A percentile compares a stretch with the other conserved stretches of the same genome.
phyloP scores from a whole-genome alignment of 2,329 filamentous ascomycete genomes.

The Ascocoryne sarcoides region DNA sequence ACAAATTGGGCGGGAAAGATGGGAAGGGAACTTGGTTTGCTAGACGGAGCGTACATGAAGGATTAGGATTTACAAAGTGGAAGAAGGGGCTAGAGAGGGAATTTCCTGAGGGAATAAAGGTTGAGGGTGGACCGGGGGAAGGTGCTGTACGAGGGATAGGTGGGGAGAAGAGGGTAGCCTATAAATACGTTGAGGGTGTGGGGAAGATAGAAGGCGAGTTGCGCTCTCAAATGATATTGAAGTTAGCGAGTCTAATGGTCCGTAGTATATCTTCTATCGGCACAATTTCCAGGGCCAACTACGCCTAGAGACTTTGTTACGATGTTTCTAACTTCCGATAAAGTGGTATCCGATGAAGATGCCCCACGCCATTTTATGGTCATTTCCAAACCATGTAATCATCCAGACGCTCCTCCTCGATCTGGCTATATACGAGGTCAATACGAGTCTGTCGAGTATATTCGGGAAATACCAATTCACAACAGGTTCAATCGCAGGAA shows the following conservation, averaged over 20 bases:
- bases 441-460: constrained; percentile 88
- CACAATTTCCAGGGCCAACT: constrained; percentile 83
- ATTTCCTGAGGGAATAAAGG: constrained; percentile 68
- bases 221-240: not conserved
- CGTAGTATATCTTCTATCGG: constrained; percentile 70
- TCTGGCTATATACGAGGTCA: constrained; percentile 71
- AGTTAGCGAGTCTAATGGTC: not conserved
- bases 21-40: constrained; percentile 87
- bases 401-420: constrained; percentile 62
- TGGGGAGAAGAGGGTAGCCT: constrained; percentile 66
- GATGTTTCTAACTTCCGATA: constrained; percentile 57
- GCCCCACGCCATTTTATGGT: constrained; percentile 69
- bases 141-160: constrained; percentile 79
- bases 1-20: constrained; percentile 71
- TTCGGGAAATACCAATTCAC: constrained; percentile 65
- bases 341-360: constrained; percentile 26
- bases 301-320: constrained; percentile 83
- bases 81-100: constrained; percentile 68
- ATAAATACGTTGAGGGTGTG: constrained; percentile 43
- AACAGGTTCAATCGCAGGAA: constrained; percentile 30
- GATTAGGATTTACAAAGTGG: constrained; percentile 69
- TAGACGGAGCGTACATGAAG: constrained; percentile 71
- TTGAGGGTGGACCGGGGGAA: constrained; percentile 59
- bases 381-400: constrained; percentile 74
- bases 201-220: constrained; percentile 54